Evolutionary conservation across 208 protist species (phyloP), one percentile per base, ranked within the genome.

Genomic region (Leishmania major): DNA sequence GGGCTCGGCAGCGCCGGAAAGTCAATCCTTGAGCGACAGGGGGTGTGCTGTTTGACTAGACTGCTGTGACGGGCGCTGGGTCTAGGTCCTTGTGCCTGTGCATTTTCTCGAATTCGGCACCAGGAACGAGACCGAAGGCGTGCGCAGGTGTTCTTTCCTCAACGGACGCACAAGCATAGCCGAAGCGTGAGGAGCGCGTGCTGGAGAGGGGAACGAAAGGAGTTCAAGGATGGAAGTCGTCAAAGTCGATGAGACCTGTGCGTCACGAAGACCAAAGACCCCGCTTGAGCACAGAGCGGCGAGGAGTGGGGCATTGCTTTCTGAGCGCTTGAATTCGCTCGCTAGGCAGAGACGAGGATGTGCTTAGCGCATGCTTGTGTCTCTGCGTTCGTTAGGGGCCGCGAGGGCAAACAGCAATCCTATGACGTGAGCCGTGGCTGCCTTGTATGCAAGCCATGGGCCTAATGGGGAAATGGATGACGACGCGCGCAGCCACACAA

Each of bases 1-100:
- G n/a, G 11, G 5, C 35, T 35, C 57, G 81, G 10, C 67, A 85
- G 70, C 43, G 55, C 73, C 10, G 64, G 77, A 4, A 77, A 72
- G 53, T 85, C 78, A 3, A 81, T n/a, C 37, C 75, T 35, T 3
- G 75, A 3, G 25, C 79, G 70, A 37, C 79, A 82, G 37, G 13
- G 0, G 10, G 28, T 19, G 2, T 37, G 10, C n/a, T 17, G 8
- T 40, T 37, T 0, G 60, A 66, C 3, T 57, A 25, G 35, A 43
- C 59, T 49, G 43, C 35, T 15, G 28, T 25, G 25, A 80, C 28
- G 5, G 62, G 77, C 19, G 37, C 62, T 62, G 53, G 8, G 11
- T 1, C 1, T 55, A 49, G 10, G 10, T 47, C 40, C 0, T 7
- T 70, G 49, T 15, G 28, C 35, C 60, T 15, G n/a, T 66, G 60